These are phyloP conservation scores for Phoma sp. DNA, from an alignment of 2,329 filamentous ascomycete genomes.

Conservation along the genomic window DNA sequence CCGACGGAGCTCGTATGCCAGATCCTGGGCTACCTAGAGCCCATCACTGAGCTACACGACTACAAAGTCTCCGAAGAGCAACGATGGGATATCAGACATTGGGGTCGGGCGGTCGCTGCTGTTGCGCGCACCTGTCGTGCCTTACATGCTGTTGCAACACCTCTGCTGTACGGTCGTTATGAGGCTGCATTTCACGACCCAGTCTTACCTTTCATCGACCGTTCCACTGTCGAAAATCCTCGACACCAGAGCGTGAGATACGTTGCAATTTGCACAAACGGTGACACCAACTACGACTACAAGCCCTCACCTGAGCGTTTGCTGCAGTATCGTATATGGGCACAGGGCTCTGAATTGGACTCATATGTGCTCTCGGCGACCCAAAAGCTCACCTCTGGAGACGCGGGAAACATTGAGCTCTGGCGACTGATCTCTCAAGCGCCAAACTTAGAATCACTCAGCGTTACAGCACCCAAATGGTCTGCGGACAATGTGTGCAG, in stretches of 20 bases:
- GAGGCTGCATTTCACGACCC: background rate
- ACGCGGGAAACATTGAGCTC: background rate
- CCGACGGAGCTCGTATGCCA: background rate
- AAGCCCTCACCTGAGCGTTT: background rate
- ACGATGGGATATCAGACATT: background rate
- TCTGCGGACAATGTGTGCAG: background rate
- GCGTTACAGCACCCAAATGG: background rate
- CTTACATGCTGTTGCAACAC: background rate
- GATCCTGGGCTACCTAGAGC: background rate
- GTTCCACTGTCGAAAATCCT: background rate
- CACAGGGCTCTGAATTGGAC: background rate
- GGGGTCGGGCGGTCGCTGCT: background rate
- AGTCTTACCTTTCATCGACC: background rate
- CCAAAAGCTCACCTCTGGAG: background rate
- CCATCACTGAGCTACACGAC: background rate
- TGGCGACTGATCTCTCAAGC: background rate
- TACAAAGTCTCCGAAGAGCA: background rate
- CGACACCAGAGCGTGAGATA: background rate
- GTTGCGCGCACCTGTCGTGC: background rate
- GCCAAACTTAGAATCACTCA: background rate
- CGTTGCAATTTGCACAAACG: background rate
- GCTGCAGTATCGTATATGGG: background rate
- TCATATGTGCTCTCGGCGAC: background rate
- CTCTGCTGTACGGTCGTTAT: conserved; percentile 1
- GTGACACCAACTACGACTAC: background rate